A percentile compares a stretch with the other conserved stretches of the same genome.
Conservation (phyloP, 768 basidiomycete genomes). For the Tulasnella sp. region DNA sequence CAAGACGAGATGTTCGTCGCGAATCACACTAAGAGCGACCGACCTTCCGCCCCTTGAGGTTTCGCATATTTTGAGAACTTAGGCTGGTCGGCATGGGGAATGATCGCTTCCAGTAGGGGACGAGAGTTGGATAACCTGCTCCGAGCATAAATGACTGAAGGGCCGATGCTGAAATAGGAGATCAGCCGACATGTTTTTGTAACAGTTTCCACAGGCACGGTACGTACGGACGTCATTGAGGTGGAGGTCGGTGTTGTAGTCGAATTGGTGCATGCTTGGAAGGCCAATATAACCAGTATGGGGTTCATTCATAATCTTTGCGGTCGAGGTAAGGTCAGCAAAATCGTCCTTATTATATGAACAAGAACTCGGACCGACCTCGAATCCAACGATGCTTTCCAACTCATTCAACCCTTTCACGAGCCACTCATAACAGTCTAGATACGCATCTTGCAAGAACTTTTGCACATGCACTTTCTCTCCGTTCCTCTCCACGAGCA, state of each 20-base stretch:
- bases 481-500: conserved; percentile 53
- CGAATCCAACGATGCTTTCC: conserved; percentile 81
- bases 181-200: not conserved
- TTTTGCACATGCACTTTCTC: conserved; percentile 64
- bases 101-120: conserved; percentile 77
- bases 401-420: conserved; percentile 66
- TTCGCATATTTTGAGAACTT: conserved; percentile 57
- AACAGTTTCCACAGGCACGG: not conserved
- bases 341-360: not conserved
- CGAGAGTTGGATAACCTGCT: conserved; percentile 73
- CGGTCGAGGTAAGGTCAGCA: too few species aligned
- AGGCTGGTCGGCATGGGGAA: conserved; percentile 83
- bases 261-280: conserved; percentile 74
- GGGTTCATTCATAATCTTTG: conserved; percentile 83
- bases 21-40: too few species aligned
- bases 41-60: conserved; percentile 50
- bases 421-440: conserved; percentile 70
- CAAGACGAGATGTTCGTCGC: too few species aligned
- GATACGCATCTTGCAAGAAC: conserved; percentile 77
- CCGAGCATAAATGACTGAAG: conserved; percentile 91
- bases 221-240: conserved; percentile 69
- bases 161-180: conserved; percentile 58
- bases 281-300: conserved; percentile 89
- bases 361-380: conserved; percentile 50
- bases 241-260: conserved; percentile 94